Evolutionary conservation across 2,329 filamentous ascomycete species (phyloP), one percentile per base, ranked within the genome.

Genomic region (Claviceps humidiphila): DNA sequence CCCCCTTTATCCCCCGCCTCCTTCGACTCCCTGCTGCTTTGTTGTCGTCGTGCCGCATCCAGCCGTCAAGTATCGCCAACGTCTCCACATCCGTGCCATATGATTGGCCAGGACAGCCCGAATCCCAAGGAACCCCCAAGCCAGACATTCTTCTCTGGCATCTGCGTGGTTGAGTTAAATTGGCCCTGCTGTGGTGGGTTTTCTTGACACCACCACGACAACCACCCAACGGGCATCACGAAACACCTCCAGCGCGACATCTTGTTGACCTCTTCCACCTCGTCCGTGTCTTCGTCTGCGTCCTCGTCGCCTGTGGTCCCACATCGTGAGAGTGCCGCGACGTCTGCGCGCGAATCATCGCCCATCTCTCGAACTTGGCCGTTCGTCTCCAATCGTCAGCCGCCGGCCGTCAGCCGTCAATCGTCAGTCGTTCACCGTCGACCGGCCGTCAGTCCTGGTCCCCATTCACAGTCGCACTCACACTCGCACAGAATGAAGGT

Each of bases 401-500:
- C 30, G 30, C 30, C 30, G 26, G 26, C 26, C 26, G 8, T 30
- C 26, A 30, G 8, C 8, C 26, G 26, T 30, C 8, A 30, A 30
- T 30, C 26, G 26, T 30, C 26, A 30, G 26, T 30, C 26, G 26
- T 9, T 30, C 26, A 24, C 50, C 44, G 47, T 38, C 52, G 44
- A 51, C 43, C 4, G 20, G 26, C 26, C 26, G 26, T 30, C 30
- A 46, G 22, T 48, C 24, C 16, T 43, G 24, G 42, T 47, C 47
- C 47, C 47, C 20, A 48, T 17, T 43, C 47, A 48, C 34, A 48
- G 13, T 26, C 22, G 4, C 37, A 48, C 37, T 34, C 39, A 51
- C 50, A 52, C 41, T 64, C 61, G 60, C 62, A 66, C 64, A 66
- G 64, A 54, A 67, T 67, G 65, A 67, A 67, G 65, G 65, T 55